A percentile compares a stretch with the other conserved stretches of the same genome.
phyloP scores from a whole-genome alignment of 2,329 filamentous ascomycete genomes.

The Malbranchea zuffiana region DNA sequence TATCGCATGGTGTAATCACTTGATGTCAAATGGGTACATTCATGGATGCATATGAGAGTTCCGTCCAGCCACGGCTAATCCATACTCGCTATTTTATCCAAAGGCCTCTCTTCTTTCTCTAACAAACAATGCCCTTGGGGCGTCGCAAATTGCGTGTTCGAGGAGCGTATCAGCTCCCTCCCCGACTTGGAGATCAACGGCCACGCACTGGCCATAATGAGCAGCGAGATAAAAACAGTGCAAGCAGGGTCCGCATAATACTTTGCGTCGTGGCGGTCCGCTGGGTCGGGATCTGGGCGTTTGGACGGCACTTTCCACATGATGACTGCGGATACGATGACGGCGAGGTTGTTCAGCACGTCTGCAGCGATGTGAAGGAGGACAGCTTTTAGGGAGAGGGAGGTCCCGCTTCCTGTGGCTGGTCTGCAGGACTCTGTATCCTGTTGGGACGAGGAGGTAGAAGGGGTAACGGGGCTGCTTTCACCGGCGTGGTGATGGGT shows the following conservation, averaged over 20 bases:
- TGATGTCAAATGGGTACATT: too few species aligned
- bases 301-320: constrained; percentile 44
- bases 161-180: constrained; percentile 7
- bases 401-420: background rate
- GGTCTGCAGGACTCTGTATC: background rate
- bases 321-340: constrained; percentile 57
- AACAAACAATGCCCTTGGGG: too few species aligned
- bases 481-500: constrained; percentile 3
- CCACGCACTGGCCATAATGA: constrained; percentile 13
- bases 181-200: constrained; percentile 11
- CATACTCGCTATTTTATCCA: too few species aligned
- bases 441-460: too few species aligned
- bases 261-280: constrained; percentile 8
- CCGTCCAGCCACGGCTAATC: too few species aligned
- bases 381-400: constrained; percentile 31
- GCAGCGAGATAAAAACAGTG: constrained; percentile 12
- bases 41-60: too few species aligned
- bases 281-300: background rate
- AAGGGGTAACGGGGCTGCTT: too few species aligned
- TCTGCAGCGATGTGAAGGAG: constrained; percentile 62
- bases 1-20: too few species aligned
- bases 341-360: constrained; percentile 64
- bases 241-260: constrained; percentile 16
- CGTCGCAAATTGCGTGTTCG: too few species aligned
- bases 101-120: too few species aligned